These are phyloP conservation scores for Amaranthus cruentus DNA, from an alignment of 148 eudicot genomes.

Conservation along the genomic window DNA sequence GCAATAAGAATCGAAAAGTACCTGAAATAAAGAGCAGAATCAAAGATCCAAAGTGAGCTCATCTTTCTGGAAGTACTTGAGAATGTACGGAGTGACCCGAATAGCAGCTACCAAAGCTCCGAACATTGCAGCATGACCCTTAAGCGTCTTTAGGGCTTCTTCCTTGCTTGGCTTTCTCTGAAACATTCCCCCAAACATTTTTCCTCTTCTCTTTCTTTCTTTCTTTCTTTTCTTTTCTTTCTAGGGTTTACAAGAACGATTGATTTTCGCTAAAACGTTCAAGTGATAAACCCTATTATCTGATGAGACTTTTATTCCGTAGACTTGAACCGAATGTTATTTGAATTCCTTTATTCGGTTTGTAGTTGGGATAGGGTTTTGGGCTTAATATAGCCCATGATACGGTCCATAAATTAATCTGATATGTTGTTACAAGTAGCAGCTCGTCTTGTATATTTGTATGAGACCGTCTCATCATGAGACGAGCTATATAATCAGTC, in stretches of 20 bases:
- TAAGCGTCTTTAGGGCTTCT: conserved; percentile 65
- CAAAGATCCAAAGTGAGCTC: conserved; percentile 61
- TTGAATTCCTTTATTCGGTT: not conserved
- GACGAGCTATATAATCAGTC: too few relatives aligned
- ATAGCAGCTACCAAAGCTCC: conserved; percentile 65
- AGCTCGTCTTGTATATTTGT: too few relatives aligned
- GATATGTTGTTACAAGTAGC: too few relatives aligned
- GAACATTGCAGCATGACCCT: conserved; percentile 47
- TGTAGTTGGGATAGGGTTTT: not conserved
- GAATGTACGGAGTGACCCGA: conserved; percentile 75
- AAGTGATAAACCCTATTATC: conserved; percentile 16
- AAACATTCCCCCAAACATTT: conserved; percentile 78
- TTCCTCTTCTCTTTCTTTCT: conserved; percentile 13
- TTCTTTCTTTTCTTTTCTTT: not conserved
- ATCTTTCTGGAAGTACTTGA: conserved; percentile 54
- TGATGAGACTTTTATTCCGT: not conserved
- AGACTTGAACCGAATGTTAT: not conserved
- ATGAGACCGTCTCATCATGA: too few relatives aligned
- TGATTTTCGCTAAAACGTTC: conserved; percentile 6
- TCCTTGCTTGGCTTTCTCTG: conserved; percentile 67
- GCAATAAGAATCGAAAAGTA: not conserved
- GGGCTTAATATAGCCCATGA: not conserved
- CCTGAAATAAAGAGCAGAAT: not conserved
- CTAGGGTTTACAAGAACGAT: not conserved
- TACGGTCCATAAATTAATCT: not conserved